Conservation (phyloP, 2,329 filamentous ascomycete genomes). For the Thielaviopsis ethacetica region DNA sequence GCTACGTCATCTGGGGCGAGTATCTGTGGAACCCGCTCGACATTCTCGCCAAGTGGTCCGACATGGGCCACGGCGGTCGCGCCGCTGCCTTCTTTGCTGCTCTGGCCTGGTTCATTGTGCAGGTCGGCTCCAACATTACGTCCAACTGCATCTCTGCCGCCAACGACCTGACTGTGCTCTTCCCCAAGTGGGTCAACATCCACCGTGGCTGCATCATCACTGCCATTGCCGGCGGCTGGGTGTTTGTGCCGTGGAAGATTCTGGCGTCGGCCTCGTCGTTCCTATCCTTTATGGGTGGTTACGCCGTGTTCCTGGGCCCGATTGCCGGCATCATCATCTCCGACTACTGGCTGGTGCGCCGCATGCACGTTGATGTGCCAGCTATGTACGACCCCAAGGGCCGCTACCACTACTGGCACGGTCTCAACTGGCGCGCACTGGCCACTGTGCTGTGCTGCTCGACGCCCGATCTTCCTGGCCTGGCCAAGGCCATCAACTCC, state of each 20-base stretch:
- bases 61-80: constrained; percentile 16
- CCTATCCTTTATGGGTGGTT: constrained; percentile 19
- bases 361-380: constrained; percentile 22
- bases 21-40: constrained; percentile 33
- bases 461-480: constrained; percentile 25
- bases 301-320: constrained; percentile 23
- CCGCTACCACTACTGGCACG: constrained; percentile 26
- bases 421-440: constrained; percentile 25
- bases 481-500: constrained; percentile 17
- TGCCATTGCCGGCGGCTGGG: constrained; percentile 20
- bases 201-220: constrained; percentile 18
- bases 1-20: constrained; percentile 26
- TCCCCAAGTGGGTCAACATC: constrained; percentile 19
- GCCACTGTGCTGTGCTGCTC: constrained; percentile 26
- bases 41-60: constrained; percentile 26
- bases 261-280: constrained; percentile 18
- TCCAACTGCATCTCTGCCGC: constrained; percentile 18
- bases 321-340: constrained; percentile 25
- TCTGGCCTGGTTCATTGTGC: constrained; percentile 17
- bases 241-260: constrained; percentile 22
- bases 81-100: constrained; percentile 18
- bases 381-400: constrained; percentile 26
- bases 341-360: constrained; percentile 25
- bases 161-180: constrained; percentile 18
- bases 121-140: constrained; percentile 18